Evolutionary conservation across 768 basidiomycete species (phyloP).

Genomic region (Rhodosporidiobolus odoratus): DNA sequence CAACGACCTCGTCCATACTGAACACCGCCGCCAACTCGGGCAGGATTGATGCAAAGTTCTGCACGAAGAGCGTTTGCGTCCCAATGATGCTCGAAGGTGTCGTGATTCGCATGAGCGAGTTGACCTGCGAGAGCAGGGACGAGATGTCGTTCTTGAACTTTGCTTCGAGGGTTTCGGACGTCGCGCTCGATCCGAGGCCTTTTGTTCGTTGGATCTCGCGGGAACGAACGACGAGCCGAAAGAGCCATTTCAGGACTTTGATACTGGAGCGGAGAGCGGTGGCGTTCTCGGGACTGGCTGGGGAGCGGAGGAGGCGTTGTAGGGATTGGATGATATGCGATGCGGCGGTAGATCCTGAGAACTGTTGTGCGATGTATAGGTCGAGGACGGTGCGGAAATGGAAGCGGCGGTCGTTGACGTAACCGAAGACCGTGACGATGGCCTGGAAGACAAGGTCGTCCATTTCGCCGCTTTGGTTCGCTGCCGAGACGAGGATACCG

Average conservation of each 20-base stretch:
- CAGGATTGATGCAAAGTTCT: slow-evolving; percentile 80
- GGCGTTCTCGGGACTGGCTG: slow-evolving; percentile 65
- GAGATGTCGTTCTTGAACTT: slow-evolving; percentile 78
- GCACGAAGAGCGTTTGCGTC: slow-evolving; percentile 56
- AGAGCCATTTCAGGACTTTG: slow-evolving; percentile 95
- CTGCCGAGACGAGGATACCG: slow-evolving; percentile 69
- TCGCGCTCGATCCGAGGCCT: slow-evolving; percentile 73
- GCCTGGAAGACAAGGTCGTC: slow-evolving; percentile 84
- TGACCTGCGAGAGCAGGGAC: slow-evolving; percentile 70
- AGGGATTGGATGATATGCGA: slow-evolving; percentile 81
- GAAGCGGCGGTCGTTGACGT: slow-evolving; percentile 89
- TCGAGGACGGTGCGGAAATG: slow-evolving; percentile 91
- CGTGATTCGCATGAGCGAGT: slow-evolving; percentile 76
- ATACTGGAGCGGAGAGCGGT: slow-evolving; percentile 77
- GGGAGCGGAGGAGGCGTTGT: slow-evolving; percentile 70
- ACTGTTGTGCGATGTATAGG: slow-evolving; percentile 80
- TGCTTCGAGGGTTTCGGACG: slow-evolving; percentile 75
- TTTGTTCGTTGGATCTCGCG: slow-evolving; percentile 55
- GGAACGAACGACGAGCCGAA: slow-evolving; percentile 88
- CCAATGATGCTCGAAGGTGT: slow-evolving; percentile 84
- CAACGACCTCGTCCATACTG: slow-evolving; percentile 60
- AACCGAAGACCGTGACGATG: slow-evolving; percentile 82
- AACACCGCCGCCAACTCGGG: slow-evolving; percentile 81
- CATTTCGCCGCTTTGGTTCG: slow-evolving; percentile 70
- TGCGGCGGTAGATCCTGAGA: slow-evolving; percentile 70